These are phyloP conservation scores for Boletus barrowsii DNA, from an alignment of 768 basidiomycete genomes.

Conservation along the genomic window DNA sequence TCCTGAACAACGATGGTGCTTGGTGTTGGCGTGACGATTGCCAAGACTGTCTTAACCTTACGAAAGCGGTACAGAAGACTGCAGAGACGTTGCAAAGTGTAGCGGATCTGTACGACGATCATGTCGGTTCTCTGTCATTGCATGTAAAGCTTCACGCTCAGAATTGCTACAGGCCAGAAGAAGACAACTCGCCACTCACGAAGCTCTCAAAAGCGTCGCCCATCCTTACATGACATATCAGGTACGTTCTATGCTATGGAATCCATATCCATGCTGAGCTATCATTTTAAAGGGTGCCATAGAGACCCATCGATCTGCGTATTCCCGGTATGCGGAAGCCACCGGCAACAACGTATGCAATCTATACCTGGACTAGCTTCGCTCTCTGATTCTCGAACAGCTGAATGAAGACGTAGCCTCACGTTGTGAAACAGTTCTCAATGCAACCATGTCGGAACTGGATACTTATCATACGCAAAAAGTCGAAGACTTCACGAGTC, in stretches of 20 bases:
- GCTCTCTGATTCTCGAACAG: slow-evolving; percentile 32
- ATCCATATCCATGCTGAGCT: neutral
- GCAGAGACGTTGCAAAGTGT: slow-evolving; percentile 70
- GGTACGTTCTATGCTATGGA: slow-evolving; percentile 33
- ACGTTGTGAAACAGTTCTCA: slow-evolving; percentile 84
- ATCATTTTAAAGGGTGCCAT: slow-evolving; percentile 50
- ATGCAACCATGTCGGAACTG: slow-evolving; percentile 87
- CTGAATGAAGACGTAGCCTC: slow-evolving; percentile 62
- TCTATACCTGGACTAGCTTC: neutral
- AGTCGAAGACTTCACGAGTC: slow-evolving; percentile 57
- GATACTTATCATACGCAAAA: slow-evolving; percentile 77
- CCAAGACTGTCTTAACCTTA: slow-evolving; percentile 71
- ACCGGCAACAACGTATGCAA: slow-evolving; percentile 28
- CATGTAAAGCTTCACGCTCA: slow-evolving; percentile 5
- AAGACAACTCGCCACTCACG: slow-evolving; percentile 71
- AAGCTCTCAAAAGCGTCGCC: slow-evolving; percentile 69
- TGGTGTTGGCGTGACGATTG: slow-evolving; percentile 89
- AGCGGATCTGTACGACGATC: slow-evolving; percentile 76
- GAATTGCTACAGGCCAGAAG: slow-evolving; percentile 54
- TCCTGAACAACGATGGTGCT: slow-evolving; percentile 69
- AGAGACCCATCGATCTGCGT: slow-evolving; percentile 71
- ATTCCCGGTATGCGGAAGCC: slow-evolving; percentile 62
- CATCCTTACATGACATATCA: slow-evolving; percentile 74
- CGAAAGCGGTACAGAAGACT: slow-evolving; percentile 74
- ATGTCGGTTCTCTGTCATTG: slow-evolving; percentile 46